Conservation (phyloP, 2,329 filamentous ascomycete species). For the Elsinoe fawcettii region DNA sequence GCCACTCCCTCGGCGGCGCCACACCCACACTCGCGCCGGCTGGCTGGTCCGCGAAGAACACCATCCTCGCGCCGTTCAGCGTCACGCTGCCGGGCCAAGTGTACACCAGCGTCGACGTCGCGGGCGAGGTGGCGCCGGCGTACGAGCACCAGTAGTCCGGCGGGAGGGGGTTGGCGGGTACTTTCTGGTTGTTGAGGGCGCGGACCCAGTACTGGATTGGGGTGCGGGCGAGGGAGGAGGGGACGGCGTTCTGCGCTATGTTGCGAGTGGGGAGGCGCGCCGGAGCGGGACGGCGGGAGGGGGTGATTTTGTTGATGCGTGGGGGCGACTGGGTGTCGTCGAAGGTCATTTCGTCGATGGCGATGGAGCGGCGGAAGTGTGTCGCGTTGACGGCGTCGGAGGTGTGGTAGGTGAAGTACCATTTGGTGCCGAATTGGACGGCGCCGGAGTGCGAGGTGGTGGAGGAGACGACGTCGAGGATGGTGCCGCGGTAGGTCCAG, state of each 20-base stretch:
- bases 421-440: conserved; percentile 15
- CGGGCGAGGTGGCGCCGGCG: neutral
- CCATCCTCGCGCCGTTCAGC: neutral
- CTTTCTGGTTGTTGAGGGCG: neutral
- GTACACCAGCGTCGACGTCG: neutral
- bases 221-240: neutral
- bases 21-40: neutral
- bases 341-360: conserved; percentile 13
- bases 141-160: conserved; percentile 12
- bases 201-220: neutral
- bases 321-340: conserved; percentile 7
- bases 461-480: conserved; percentile 14
- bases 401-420: conserved; percentile 16
- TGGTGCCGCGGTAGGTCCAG: conserved; percentile 16
- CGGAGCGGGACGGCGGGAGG: neutral
- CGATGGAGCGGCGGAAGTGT: conserved; percentile 14
- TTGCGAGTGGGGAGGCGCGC: conserved; percentile 1
- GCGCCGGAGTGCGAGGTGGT: conserved; percentile 14
- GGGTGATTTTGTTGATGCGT: conserved; percentile 12
- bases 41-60: conserved; percentile 9
- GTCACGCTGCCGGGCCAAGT: neutral
- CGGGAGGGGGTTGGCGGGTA: conserved; percentile 2
- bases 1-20: neutral
- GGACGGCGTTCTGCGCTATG: neutral
- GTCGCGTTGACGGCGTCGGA: conserved; percentile 8